Evolutionary conservation across 768 basidiomycete species (phyloP).

Genomic region (Suillus cothurnatus): DNA sequence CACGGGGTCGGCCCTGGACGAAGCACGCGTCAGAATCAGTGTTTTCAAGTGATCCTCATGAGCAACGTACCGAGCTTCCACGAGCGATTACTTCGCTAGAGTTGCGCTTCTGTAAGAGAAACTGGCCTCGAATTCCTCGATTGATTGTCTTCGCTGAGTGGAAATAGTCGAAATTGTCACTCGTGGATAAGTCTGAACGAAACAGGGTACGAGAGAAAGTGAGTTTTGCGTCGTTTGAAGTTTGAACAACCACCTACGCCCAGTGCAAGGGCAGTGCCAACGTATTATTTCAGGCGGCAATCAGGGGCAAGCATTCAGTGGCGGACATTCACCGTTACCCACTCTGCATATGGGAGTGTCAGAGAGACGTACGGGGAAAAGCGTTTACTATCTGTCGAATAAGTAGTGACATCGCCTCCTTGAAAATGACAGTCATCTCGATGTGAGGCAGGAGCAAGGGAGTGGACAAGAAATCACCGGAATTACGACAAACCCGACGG

Average conservation of each 20-base stretch:
- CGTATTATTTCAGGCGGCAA: background rate
- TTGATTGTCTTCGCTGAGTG: background rate
- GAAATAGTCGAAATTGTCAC: background rate
- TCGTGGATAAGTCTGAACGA: background rate
- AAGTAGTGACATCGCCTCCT: too few relatives aligned
- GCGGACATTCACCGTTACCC: background rate
- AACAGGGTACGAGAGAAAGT: background rate
- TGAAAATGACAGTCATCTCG: too few relatives aligned
- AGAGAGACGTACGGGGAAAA: too few relatives aligned
- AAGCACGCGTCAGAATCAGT: background rate
- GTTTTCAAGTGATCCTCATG: slow-evolving; percentile 1
- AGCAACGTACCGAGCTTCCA: background rate
- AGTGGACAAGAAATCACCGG: background rate
- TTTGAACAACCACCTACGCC: background rate
- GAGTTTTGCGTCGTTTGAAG: background rate
- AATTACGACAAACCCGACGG: background rate
- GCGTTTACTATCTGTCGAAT: too few relatives aligned
- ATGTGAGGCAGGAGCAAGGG: background rate
- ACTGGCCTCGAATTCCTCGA: background rate
- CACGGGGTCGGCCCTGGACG: background rate
- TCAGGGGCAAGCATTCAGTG: background rate
- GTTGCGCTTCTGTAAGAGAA: background rate
- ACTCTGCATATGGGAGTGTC: too few relatives aligned
- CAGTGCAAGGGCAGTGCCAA: background rate
- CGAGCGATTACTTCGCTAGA: background rate